These are phyloP conservation scores for Ogataea naganishii DNA, from an alignment of 805 yeast species.

Conservation along the genomic window DNA sequence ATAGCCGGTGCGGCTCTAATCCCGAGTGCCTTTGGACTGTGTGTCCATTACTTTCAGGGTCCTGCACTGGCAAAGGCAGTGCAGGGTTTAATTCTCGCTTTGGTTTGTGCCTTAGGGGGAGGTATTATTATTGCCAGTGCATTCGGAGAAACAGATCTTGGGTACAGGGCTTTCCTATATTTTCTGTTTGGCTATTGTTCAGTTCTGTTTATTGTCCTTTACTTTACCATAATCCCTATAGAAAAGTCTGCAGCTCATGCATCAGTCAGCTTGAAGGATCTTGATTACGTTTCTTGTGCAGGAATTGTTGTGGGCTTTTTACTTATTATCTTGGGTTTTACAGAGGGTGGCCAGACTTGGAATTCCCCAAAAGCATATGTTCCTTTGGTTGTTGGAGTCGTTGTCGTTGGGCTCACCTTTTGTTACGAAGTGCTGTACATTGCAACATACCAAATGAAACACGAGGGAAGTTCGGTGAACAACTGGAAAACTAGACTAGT, in stretches of 20 bases:
- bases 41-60: conserved; percentile 16
- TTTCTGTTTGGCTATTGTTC: conserved; percentile 24
- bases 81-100: conserved; percentile 9
- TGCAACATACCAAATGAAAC: conserved; percentile 5
- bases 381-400: background rate
- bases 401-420: background rate
- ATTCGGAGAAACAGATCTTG: conserved; percentile 26
- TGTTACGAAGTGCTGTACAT: conserved; percentile 16
- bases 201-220: conserved; percentile 10
- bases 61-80: conserved; percentile 8
- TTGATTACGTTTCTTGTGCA: background rate
- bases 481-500: conserved; percentile 12
- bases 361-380: background rate
- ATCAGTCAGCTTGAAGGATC: conserved; percentile 8
- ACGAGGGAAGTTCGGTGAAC: background rate
- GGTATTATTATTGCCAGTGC: conserved; percentile 39
- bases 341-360: background rate
- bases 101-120: conserved; percentile 25
- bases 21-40: conserved; percentile 20
- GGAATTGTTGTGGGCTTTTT: background rate
- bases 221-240: conserved; percentile 20
- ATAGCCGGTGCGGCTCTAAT: conserved; percentile 31
- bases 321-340: background rate
- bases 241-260: conserved; percentile 17
- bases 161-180: conserved; percentile 31